Base-by-base conservation (phyloP, 2,329 filamentous ascomycete genomes). In the Trichoderma koningiopsis region DNA sequence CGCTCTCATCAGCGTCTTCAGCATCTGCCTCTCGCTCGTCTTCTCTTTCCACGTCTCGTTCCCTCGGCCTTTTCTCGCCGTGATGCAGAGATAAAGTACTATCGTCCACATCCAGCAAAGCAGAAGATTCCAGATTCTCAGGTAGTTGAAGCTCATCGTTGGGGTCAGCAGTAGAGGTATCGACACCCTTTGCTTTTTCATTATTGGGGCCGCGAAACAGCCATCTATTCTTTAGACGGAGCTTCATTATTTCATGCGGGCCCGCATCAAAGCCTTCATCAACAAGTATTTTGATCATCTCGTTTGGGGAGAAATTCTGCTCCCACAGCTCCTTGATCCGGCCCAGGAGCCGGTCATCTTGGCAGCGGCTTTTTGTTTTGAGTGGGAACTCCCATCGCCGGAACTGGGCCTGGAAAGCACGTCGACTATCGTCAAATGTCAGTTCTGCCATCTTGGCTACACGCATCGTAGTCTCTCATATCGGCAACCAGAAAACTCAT, bases 281-380 rank as follows among this genome's bases (percentile, higher is more conserved):
- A 24, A 88, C 85, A 69, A 96, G 83, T 33, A 88, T 86, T 31
- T 85, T 83, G 68, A 94, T 83, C 88, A 96, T 96, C 72, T 94
- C 90, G 70, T 86, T 86, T 78, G 94, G 91, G 22, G 83, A 85
- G 16, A 88, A 84, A 75, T 95, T 96, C 73, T 83, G 84, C 77
- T 92, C 89, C 92, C 92, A 96, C 74, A 96, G 83, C 79, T 94
- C 87, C 76, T 89, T 89, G 71, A 95, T 86, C 35, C 92, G 88
- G 22, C 85, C 86, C 52, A 92, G 87, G 8, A 95, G 85, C 29
- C 82, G 83, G 16, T 84, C 82, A 76, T 93, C 91, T 75, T 91
- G 91, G 76, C 93, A 88, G 1, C 89, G 89, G 0, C 89, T 89
- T 70, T 90, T 89, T 73, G 92, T 89, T 77, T 93, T 93, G 69